Evolutionary conservation across 2,329 filamentous ascomycete genomes (phyloP).

Genomic region (Zasmidium cellare): DNA sequence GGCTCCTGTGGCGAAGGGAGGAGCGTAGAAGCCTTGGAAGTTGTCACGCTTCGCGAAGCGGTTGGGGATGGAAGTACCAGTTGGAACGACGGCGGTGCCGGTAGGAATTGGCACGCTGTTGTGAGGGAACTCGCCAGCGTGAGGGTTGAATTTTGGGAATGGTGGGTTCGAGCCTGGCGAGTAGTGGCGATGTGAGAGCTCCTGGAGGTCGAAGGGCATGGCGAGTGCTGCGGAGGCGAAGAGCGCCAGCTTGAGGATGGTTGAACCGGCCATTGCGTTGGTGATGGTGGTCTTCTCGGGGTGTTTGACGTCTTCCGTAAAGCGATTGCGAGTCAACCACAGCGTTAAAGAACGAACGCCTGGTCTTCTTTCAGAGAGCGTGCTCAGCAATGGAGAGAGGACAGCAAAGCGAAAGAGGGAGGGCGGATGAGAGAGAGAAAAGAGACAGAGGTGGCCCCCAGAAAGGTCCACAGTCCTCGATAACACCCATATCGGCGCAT

Average conservation of each 20-base stretch:
- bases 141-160: conserved; percentile 1
- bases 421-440: not conserved
- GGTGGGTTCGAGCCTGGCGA: not conserved
- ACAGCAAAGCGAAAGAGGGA: not conserved
- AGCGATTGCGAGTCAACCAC: not conserved
- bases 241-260: conserved; percentile 6
- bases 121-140: not conserved
- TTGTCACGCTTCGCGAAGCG: not conserved
- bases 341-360: not conserved
- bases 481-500: not conserved
- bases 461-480: not conserved
- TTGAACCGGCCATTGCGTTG: not conserved
- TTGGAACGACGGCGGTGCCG: not conserved
- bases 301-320: no score
- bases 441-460: not conserved
- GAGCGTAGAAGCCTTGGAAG: not conserved
- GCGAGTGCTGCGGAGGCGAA: conserved; percentile 3
- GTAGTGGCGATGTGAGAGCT: not conserved
- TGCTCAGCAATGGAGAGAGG: not conserved
- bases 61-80: not conserved
- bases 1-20: not conserved
- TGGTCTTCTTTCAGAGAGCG: not conserved
- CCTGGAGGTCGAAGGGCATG: conserved; percentile 4
- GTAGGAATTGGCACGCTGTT: not conserved
- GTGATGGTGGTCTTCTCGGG: not conserved